Evolutionary conservation across 1,284 basidiomycete genomes (phyloP).

Genomic region (Fomitopsis betulina): DNA sequence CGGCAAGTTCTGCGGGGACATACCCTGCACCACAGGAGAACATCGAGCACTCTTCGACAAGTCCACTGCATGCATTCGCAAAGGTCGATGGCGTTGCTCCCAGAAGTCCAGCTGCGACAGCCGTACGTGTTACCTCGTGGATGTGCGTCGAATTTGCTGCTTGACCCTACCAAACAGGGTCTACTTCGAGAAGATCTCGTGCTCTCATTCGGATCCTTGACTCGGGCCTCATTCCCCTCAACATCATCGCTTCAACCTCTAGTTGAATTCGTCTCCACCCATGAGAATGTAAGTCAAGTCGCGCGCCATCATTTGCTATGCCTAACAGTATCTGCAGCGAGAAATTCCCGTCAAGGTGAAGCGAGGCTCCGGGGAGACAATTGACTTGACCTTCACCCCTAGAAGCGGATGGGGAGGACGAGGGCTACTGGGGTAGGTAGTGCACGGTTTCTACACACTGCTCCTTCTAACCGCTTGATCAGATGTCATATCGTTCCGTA

Average conservation of each 20-base stretch:
- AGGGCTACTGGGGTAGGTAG: conserved; percentile 73
- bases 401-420: conserved; percentile 70
- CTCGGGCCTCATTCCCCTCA: conserved; percentile 41
- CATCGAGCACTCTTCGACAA: background rate
- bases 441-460: background rate
- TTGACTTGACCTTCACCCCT: conserved; percentile 48
- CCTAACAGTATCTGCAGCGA: conserved; percentile 26
- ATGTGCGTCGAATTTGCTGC: background rate
- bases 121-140: conserved; percentile 46
- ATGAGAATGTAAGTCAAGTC: conserved; percentile 62
- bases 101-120: conserved; percentile 71
- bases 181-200: conserved; percentile 69
- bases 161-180: conserved; percentile 42
- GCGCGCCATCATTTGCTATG: background rate
- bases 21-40: conserved; percentile 2
- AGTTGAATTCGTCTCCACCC: conserved; percentile 62
- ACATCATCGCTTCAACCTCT: conserved; percentile 59
- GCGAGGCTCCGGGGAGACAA: conserved; percentile 28
- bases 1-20: conserved; percentile 21
- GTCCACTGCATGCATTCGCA: conserved; percentile 54
- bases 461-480: conserved; percentile 6
- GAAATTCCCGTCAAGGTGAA: conserved; percentile 44
- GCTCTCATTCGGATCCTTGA: conserved; percentile 67
- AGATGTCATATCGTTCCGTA: conserved; percentile 77
- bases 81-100: conserved; percentile 76